These are phyloP conservation scores for Coniella vitis DNA, from an alignment of 2,329 filamentous ascomycete genomes.

Conservation along the genomic window DNA sequence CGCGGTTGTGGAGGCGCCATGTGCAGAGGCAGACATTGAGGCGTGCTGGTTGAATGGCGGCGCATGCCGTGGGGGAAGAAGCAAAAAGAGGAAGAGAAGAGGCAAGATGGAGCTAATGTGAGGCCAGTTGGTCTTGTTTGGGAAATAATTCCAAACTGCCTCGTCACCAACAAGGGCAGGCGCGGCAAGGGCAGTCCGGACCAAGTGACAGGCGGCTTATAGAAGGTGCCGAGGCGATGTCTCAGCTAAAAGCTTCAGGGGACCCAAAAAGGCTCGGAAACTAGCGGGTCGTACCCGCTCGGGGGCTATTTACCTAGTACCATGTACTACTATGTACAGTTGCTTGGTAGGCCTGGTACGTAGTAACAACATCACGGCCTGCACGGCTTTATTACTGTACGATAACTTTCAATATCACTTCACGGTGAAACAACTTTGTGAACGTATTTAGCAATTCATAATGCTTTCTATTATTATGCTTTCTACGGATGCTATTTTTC, in stretches of 20 bases:
- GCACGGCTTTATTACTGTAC: background rate
- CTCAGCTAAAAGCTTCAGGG: background rate
- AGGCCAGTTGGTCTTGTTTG: conserved; percentile 1
- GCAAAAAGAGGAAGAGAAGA: background rate
- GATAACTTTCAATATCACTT: background rate
- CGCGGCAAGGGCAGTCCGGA: background rate
- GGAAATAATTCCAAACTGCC: background rate
- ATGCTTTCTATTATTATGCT: conserved; percentile 6
- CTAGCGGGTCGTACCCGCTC: too few relatives aligned
- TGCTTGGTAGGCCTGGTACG: too few relatives aligned
- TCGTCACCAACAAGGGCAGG: background rate
- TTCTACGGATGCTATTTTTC: conserved; percentile 8
- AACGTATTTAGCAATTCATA: background rate
- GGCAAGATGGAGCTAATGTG: conserved; percentile 11
- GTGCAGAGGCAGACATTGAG: conserved; percentile 42
- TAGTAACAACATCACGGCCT: too few relatives aligned
- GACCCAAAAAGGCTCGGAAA: too few relatives aligned
- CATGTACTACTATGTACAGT: background rate
- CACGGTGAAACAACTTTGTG: background rate
- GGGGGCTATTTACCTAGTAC: too few relatives aligned
- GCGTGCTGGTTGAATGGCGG: conserved; percentile 29
- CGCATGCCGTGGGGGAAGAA: conserved; percentile 30
- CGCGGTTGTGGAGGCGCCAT: conserved; percentile 33
- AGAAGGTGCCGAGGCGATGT: background rate
- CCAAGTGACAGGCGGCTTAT: too few relatives aligned